Evolutionary conservation across 2,329 filamentous ascomycete species (phyloP).

Genomic region (Fonsecaea nubica): DNA sequence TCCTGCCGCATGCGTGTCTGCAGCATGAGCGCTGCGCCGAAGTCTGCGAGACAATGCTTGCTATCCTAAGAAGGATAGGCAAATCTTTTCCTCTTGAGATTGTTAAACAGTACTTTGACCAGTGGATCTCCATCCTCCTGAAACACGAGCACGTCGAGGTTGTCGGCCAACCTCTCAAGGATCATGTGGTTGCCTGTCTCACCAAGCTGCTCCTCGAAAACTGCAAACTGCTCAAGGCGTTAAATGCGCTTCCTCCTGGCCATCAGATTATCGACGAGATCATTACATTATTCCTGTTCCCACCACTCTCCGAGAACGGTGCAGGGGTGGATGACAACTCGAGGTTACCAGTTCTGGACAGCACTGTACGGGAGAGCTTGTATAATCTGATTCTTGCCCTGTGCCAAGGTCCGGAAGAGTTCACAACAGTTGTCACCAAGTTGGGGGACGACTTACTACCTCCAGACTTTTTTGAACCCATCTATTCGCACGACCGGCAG

Average conservation of each 20-base stretch:
- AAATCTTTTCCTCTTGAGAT: conserved; percentile 48
- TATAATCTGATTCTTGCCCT: conserved; percentile 66
- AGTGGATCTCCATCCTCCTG: conserved; percentile 54
- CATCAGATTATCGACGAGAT: conserved; percentile 59
- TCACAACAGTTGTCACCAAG: conserved; percentile 43
- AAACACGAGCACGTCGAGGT: conserved; percentile 54
- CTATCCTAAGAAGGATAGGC: conserved; percentile 52
- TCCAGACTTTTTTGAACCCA: conserved; percentile 33
- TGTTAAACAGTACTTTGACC: conserved; percentile 50
- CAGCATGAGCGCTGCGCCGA: conserved; percentile 52
- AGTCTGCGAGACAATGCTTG: conserved; percentile 53
- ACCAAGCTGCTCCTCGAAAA: conserved; percentile 49
- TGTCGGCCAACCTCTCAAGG: conserved; percentile 54
- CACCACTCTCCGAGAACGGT: conserved; percentile 52
- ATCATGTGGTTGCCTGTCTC: conserved; percentile 53
- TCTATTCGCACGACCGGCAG: conserved; percentile 35
- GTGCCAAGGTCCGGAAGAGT: conserved; percentile 58
- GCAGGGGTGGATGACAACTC: conserved; percentile 43
- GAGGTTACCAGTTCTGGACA: conserved; percentile 59
- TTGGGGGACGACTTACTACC: conserved; percentile 35
- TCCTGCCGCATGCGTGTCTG: conserved; percentile 49
- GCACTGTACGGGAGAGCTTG: conserved; percentile 63
- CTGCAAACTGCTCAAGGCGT: conserved; percentile 25
- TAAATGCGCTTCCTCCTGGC: conserved; percentile 31
- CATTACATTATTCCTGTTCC: conserved; percentile 71